Percentiles rank a stretch among this genome's conserved stretches.
phyloP scores from a whole-genome alignment of 768 basidiomycete genomes.

The Termitomyces sp. region DNA sequence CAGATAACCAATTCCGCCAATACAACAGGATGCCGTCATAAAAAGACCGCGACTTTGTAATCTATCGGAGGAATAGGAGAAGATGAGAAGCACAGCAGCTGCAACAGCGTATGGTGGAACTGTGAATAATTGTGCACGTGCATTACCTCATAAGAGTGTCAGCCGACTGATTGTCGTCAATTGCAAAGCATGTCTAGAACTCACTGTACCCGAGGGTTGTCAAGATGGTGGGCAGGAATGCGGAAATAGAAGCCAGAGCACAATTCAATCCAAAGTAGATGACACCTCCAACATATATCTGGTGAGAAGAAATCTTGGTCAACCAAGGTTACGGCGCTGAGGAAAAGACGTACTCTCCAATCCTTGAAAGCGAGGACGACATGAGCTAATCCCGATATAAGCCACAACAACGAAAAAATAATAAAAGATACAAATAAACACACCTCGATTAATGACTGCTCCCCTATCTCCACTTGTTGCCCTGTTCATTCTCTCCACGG shows the following conservation, averaged over 20 bases:
- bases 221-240: conserved; percentile 83
- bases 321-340: neutral
- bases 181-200: conserved; percentile 23
- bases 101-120: conserved; percentile 81
- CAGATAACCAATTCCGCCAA: conserved; percentile 66
- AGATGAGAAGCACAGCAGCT: conserved; percentile 56
- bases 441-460: conserved; percentile 62
- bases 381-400: conserved; percentile 43
- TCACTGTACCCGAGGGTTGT: conserved; percentile 68
- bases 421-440: neutral
- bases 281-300: conserved; percentile 66
- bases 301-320: neutral
- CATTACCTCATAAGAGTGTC: conserved; percentile 44
- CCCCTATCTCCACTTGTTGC: conserved; percentile 66
- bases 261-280: conserved; percentile 80
- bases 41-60: conserved; percentile 58
- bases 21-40: conserved; percentile 40
- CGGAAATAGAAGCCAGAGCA: conserved; percentile 75
- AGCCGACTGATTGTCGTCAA: neutral
- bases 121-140: conserved; percentile 69
- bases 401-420: neutral
- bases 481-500: conserved; percentile 66
- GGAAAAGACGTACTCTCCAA: conserved; percentile 56
- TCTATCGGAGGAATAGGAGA: conserved; percentile 65
- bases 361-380: conserved; percentile 62